Conservation (phyloP, 2,329 filamentous ascomycete species). For the Hypoxylon sp. region DNA sequence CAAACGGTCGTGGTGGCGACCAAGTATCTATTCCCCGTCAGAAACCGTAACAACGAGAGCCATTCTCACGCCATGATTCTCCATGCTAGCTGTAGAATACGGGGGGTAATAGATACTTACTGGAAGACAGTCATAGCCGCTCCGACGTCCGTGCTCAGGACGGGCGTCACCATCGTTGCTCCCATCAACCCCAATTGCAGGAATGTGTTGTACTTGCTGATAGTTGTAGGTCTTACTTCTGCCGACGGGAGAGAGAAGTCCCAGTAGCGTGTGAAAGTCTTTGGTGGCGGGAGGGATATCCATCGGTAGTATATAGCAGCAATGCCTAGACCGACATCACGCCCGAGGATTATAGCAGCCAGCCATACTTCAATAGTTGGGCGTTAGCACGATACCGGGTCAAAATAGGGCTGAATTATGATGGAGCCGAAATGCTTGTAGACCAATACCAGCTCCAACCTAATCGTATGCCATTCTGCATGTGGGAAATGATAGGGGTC, state of each 20-base stretch:
- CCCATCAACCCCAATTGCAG: slow-evolving; percentile 91
- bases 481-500: slow-evolving; percentile 47
- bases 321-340: slow-evolving; percentile 85
- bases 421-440: background rate
- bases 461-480: background rate
- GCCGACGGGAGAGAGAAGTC: slow-evolving; percentile 93
- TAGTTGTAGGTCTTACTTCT: slow-evolving; percentile 85
- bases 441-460: background rate
- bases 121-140: slow-evolving; percentile 72
- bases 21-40: slow-evolving; percentile 73
- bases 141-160: slow-evolving; percentile 73
- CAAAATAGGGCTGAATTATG: background rate
- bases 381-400: slow-evolving; percentile 20
- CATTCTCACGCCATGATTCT: no score
- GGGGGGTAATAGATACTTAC: slow-evolving; percentile 63
- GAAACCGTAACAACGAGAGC: slow-evolving; percentile 42
- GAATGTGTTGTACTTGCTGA: slow-evolving; percentile 95
- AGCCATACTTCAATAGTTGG: slow-evolving; percentile 75
- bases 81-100: background rate
- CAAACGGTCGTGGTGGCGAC: slow-evolving; percentile 92
- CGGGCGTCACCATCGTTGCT: slow-evolving; percentile 83
- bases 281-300: slow-evolving; percentile 92
- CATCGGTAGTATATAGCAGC: slow-evolving; percentile 96
- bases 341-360: slow-evolving; percentile 88
- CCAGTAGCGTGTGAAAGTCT: slow-evolving; percentile 95